These are phyloP conservation scores for Lipomyces sp. DNA, from an alignment of 805 yeast species.

Conservation along the genomic window DNA sequence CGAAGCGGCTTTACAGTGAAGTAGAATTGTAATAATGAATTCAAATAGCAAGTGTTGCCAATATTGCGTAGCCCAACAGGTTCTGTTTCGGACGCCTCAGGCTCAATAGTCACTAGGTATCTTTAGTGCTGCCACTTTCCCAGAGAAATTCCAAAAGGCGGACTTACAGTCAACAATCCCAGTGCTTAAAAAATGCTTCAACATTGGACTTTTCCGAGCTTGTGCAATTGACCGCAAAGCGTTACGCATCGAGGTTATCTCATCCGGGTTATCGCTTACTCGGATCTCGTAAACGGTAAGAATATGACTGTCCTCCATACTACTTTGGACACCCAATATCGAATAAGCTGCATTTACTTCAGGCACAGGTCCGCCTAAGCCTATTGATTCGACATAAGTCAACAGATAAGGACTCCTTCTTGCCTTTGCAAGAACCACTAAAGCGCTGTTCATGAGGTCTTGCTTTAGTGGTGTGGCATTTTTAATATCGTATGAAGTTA, in stretches of 20 bases:
- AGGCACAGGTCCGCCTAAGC: conserved; percentile 31
- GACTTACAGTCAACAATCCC: conserved; percentile 29
- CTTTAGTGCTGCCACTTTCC: neutral
- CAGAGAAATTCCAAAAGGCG: neutral
- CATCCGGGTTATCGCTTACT: conserved; percentile 50
- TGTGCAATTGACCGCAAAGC: conserved; percentile 68
- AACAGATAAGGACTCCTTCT: conserved; percentile 42
- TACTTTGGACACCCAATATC: conserved; percentile 34
- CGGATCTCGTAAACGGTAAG: conserved; percentile 46
- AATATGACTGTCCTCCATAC: conserved; percentile 33
- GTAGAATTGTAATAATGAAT: conserved; percentile 87
- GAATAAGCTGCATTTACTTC: conserved; percentile 35
- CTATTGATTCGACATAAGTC: conserved; percentile 40
- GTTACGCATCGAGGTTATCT: conserved; percentile 60
- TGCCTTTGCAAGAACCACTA: conserved; percentile 43
- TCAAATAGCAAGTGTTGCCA: conserved; percentile 94
- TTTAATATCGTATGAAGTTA: conserved; percentile 74
- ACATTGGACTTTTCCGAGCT: conserved; percentile 58
- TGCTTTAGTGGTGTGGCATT: conserved; percentile 51
- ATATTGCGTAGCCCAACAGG: conserved; percentile 94
- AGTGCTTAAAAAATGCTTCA: conserved; percentile 57
- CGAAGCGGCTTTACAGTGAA: conserved; percentile 85
- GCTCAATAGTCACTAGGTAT: conserved; percentile 7
- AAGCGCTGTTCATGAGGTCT: conserved; percentile 38
- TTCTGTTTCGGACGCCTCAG: conserved; percentile 49